phyloP scores from a whole-genome alignment of 140 eudicot genomes.

The Ambrosia hybrid region DNA sequence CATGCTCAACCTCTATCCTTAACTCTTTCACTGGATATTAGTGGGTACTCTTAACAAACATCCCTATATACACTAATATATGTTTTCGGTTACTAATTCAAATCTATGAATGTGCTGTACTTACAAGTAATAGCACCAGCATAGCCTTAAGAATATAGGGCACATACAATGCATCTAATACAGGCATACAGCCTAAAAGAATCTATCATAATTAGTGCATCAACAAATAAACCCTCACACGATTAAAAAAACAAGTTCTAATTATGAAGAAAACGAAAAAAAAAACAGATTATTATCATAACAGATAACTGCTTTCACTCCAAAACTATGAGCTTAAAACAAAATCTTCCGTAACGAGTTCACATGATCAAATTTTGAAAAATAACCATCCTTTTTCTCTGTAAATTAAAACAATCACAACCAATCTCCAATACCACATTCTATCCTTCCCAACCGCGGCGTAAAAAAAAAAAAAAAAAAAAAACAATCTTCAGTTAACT shows the following conservation, averaged over 20 bases:
- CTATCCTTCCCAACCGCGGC: slow-evolving; percentile 1
- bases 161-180: background rate
- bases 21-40: slow-evolving; percentile 4
- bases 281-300: background rate
- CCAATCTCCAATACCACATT: slow-evolving; percentile 6
- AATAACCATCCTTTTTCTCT: background rate
- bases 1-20: background rate
- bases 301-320: background rate
- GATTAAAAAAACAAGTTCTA: background rate
- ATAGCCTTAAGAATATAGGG: background rate
- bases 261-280: slow-evolving; percentile 2
- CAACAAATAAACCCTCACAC: background rate
- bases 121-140: background rate
- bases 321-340: background rate
- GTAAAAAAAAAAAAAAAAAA: no score
- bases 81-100: background rate
- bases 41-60: background rate
- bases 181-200: background rate
- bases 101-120: background rate
- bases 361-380: slow-evolving; percentile 7
- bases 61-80: background rate
- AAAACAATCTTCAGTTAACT: background rate
- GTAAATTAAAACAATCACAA: slow-evolving; percentile 16
- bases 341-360: background rate
- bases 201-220: slow-evolving; percentile 1